These are phyloP conservation scores for Ascobolus immersus DNA, from an alignment of 495 filamentous ascomycete genomes.

Conservation along the genomic window DNA sequence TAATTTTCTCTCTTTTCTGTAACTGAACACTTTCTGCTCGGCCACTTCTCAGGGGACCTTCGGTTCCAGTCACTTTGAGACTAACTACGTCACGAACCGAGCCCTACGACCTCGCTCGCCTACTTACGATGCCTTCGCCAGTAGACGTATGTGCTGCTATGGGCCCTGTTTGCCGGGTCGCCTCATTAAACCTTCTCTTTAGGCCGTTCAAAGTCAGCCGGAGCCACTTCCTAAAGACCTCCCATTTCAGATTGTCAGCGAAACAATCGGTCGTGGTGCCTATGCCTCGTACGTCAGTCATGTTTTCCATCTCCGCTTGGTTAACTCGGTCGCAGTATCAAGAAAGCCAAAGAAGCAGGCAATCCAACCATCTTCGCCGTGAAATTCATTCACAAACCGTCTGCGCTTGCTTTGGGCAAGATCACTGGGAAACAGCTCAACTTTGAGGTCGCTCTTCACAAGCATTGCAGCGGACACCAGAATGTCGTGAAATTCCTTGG, in stretches of 20 bases:
- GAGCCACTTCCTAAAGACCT: conserved; percentile 65
- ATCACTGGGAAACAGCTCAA: conserved; percentile 67
- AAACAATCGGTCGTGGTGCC: conserved; percentile 84
- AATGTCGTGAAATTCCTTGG: conserved; percentile 86
- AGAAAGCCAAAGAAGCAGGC: conserved; percentile 52
- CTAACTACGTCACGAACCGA: no score
- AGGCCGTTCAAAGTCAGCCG: conserved; percentile 26
- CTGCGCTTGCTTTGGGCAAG: conserved; percentile 66
- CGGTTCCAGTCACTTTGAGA: no score
- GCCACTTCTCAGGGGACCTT: no score
- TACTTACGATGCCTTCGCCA: no score
- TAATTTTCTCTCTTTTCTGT: no score
- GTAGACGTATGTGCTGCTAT: no score
- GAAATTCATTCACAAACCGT: conserved; percentile 95
- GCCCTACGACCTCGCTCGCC: no score
- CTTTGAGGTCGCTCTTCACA: conserved; percentile 73
- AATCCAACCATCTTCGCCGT: conserved; percentile 68
- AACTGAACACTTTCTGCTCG: no score
- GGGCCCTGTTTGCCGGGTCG: no score
- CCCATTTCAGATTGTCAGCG: conserved; percentile 82
- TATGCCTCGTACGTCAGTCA: conserved; percentile 63
- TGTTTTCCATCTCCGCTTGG: neutral
- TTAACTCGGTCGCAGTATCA: conserved; percentile 35
- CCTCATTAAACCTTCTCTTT: no score
- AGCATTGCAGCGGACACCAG: conserved; percentile 58